Evolutionary conservation across 2,329 filamentous ascomycete genomes (phyloP).

Genomic region (Penicillium sp.): DNA sequence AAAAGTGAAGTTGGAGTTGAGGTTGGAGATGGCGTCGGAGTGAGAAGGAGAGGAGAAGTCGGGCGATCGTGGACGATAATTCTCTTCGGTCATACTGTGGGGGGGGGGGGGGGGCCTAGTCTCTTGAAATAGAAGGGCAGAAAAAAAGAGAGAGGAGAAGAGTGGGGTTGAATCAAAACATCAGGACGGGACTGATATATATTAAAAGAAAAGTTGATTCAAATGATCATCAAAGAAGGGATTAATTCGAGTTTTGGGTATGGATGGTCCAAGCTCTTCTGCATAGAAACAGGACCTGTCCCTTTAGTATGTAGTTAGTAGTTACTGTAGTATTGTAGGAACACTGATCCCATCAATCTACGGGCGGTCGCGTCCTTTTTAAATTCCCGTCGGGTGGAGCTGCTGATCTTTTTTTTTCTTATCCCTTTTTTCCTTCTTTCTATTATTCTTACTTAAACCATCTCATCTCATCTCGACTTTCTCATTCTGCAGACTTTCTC

Average conservation of each 20-base stretch:
- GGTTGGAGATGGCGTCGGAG: slow-evolving; percentile 35
- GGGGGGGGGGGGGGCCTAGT: slow-evolving; percentile 15
- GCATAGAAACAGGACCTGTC: no score
- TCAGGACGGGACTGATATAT: background rate
- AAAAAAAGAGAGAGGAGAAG: slow-evolving; percentile 12
- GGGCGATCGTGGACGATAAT: slow-evolving; percentile 56
- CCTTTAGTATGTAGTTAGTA: no score
- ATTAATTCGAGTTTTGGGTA: slow-evolving; percentile 9
- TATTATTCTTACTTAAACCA: background rate
- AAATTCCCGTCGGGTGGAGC: slow-evolving; percentile 35
- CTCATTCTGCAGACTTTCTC: slow-evolving; percentile 10
- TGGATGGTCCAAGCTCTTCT: slow-evolving; percentile 28
- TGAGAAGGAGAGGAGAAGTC: slow-evolving; percentile 59
- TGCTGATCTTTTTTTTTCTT: slow-evolving; percentile 20
- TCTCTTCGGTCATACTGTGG: slow-evolving; percentile 53
- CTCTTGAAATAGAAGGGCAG: slow-evolving; percentile 7
- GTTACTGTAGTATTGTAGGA: background rate
- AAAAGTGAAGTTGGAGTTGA: slow-evolving; percentile 11
- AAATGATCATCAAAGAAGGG: background rate
- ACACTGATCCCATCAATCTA: no score
- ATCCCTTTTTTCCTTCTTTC: slow-evolving; percentile 6
- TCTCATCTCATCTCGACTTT: slow-evolving; percentile 1
- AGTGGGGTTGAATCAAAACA: slow-evolving; percentile 11
- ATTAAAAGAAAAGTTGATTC: background rate
- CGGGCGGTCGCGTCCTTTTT: slow-evolving; percentile 43